These are phyloP conservation scores for Entophlyctis luteolus DNA, from an alignment of 192 early-diverging fungal genomes.

Conservation along the genomic window DNA sequence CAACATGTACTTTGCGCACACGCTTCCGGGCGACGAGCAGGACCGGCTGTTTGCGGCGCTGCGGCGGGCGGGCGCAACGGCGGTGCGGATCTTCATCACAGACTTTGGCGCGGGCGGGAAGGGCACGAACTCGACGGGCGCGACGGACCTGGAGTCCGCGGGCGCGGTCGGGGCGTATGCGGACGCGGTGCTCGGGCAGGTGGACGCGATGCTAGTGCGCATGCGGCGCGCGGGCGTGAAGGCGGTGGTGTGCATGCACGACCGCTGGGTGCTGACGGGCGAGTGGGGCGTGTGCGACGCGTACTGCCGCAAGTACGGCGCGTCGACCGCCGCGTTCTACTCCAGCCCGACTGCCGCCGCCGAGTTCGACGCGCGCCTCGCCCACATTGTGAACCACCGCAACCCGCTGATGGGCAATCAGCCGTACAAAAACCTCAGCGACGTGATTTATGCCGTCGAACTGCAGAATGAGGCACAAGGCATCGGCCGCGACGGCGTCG, in stretches of 20 bases:
- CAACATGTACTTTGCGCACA: slow-evolving; percentile 20
- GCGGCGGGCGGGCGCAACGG: not conserved
- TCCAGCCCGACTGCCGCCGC: not conserved
- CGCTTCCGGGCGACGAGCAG: not conserved
- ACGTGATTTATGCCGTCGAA: slow-evolving; percentile 23
- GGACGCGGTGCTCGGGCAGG: slow-evolving; percentile 10
- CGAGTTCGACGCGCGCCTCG: slow-evolving; percentile 11
- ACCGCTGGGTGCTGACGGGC: slow-evolving; percentile 18
- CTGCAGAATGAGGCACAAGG: slow-evolving; percentile 29
- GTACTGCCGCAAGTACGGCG: slow-evolving; percentile 8
- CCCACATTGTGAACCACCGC: slow-evolving; percentile 22
- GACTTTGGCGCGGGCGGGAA: slow-evolving; percentile 11
- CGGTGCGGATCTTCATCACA: slow-evolving; percentile 26
- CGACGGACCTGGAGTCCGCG: slow-evolving; percentile 5
- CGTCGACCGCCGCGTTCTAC: slow-evolving; percentile 13
- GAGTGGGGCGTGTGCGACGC: slow-evolving; percentile 28
- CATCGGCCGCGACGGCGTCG: not conserved
- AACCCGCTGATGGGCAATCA: slow-evolving; percentile 13
- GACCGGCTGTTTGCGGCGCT: not conserved
- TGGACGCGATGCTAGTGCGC: slow-evolving; percentile 6
- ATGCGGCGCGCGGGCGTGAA: not conserved
- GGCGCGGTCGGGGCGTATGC: slow-evolving; percentile 14
- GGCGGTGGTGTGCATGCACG: slow-evolving; percentile 20
- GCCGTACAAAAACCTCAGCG: slow-evolving; percentile 24
- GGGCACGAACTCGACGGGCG: slow-evolving; percentile 4